Evolutionary conservation across 306 rosid species (phyloP), one percentile per base, ranked within the genome.

Genomic region (Ziziphus jujuba): DNA sequence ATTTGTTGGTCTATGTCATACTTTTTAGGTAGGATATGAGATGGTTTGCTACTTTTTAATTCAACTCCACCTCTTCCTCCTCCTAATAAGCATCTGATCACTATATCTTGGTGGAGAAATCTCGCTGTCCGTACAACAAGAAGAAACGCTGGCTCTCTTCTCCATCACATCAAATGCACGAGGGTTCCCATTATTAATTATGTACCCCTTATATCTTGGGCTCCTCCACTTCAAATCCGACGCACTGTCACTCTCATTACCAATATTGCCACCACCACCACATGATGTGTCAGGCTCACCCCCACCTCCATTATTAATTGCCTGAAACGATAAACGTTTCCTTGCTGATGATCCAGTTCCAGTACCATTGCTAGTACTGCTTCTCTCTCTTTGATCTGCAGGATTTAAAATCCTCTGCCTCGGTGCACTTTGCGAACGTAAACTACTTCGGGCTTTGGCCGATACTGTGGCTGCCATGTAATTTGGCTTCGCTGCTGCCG

Each of bases 391-490:
- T 31, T 81, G 78, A 13, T 13, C 17, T 0, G 0, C 9, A 2
- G 65, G 74, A 15, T 49, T 66, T 65, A 65, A 24, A 59, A 47
- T 67, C 70, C 87, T 76, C 61, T 84, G 87, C 70, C 63, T 81
- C 1, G 89, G 87, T 2, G 77, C 81, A 20, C 90, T 82, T 3
- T 56, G 77, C 12, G 90, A 79, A 54, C 89, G 75, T 56, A 54
- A 14, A 59, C 90, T 4, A 28, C 33, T 28, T 28, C 33, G 74
- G 14, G 87, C 87, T 66, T 59, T 74, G 25, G 83, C 81, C 15
- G 90, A 85, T 14, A 81, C 87, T 43, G 90, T 85, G 22, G 83
- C 71, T 17, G 83, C 79, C 87, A 82, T 85, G 80, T 85, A 82
- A 65, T 77, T 85, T 9, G 82, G 54, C 9, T n/a, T n/a, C n/a